Evolutionary conservation across 768 basidiomycete genomes (phyloP).

Genomic region (Auricularia sp.): DNA sequence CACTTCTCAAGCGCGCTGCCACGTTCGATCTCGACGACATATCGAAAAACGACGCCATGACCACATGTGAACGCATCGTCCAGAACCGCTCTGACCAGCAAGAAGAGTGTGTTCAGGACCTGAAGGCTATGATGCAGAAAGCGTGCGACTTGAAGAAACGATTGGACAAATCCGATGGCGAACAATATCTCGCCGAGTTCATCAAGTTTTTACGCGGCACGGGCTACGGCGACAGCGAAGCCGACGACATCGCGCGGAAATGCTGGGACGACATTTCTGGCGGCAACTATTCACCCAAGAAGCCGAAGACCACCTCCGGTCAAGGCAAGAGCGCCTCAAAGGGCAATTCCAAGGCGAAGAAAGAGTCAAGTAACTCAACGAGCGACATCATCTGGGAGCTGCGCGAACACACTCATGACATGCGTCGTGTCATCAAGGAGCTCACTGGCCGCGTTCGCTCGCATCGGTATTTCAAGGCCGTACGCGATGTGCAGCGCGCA

Average conservation of each 20-base stretch:
- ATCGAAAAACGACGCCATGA: slow-evolving; percentile 65
- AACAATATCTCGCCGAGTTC: slow-evolving; percentile 61
- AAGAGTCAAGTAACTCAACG: slow-evolving; percentile 43
- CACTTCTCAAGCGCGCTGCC: slow-evolving; percentile 87
- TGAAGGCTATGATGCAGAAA: slow-evolving; percentile 52
- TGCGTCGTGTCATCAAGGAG: slow-evolving; percentile 77
- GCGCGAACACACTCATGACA: slow-evolving; percentile 78
- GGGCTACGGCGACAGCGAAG: slow-evolving; percentile 34
- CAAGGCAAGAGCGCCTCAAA: slow-evolving; percentile 5
- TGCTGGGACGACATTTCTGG: slow-evolving; percentile 3
- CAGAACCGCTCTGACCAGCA: slow-evolving; percentile 70
- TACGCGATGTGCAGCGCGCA: slow-evolving; percentile 75
- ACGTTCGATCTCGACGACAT: slow-evolving; percentile 79
- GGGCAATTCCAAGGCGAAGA: slow-evolving; percentile 19
- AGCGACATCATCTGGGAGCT: slow-evolving; percentile 69
- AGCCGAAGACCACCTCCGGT: slow-evolving; percentile 5
- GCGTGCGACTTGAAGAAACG: slow-evolving; percentile 61
- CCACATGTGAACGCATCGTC: slow-evolving; percentile 88
- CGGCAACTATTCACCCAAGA: slow-evolving; percentile 20
- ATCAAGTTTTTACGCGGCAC: slow-evolving; percentile 50
- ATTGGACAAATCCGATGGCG: slow-evolving; percentile 54
- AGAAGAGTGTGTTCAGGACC: slow-evolving; percentile 65
- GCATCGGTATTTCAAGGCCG: slow-evolving; percentile 82
- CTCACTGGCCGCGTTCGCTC: slow-evolving; percentile 84
- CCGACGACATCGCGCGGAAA: slow-evolving; percentile 15